Percentiles rank a stretch among this genome's conserved stretches.
These are phyloP conservation scores for Bimuria novae-zelandiae DNA, from an alignment of 2,329 filamentous ascomycete species.

Conservation along the genomic window DNA sequence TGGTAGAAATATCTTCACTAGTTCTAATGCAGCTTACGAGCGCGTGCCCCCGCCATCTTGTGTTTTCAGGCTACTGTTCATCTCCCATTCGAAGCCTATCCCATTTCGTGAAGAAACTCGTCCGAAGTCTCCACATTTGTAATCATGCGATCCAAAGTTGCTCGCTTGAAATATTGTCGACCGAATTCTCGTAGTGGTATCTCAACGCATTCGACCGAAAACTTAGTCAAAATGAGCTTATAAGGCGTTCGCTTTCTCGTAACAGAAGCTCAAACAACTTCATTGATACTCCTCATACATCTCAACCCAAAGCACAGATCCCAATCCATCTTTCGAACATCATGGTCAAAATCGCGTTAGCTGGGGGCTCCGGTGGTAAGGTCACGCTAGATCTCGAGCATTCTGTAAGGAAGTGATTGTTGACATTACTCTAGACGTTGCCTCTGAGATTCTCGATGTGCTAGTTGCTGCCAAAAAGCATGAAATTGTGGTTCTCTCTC, in stretches of 20 bases:
- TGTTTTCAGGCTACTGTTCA: no score
- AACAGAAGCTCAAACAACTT: background rate
- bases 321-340: background rate
- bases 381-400: background rate
- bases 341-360: constrained; percentile 22
- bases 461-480: constrained; percentile 55
- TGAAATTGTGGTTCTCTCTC: constrained; percentile 54
- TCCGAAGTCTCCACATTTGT: no score
- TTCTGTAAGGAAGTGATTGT: no score
- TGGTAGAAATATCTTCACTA: background rate
- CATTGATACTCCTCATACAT: no score
- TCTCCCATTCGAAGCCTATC: no score
- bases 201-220: constrained; percentile 12
- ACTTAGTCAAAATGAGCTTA: constrained; percentile 4
- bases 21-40: no score
- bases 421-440: constrained; percentile 49
- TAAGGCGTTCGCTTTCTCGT: background rate
- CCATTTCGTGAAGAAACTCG: no score
- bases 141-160: background rate
- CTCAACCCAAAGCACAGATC: background rate
- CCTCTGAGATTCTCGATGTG: constrained; percentile 56
- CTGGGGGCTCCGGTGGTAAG: constrained; percentile 17
- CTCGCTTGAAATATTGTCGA: background rate
- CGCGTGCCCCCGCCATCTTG: no score
- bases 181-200: background rate